These are phyloP conservation scores for Phytopythium cucurbitacearum DNA, from an alignment of 352 stramenopile species.

Conservation along the genomic window DNA sequence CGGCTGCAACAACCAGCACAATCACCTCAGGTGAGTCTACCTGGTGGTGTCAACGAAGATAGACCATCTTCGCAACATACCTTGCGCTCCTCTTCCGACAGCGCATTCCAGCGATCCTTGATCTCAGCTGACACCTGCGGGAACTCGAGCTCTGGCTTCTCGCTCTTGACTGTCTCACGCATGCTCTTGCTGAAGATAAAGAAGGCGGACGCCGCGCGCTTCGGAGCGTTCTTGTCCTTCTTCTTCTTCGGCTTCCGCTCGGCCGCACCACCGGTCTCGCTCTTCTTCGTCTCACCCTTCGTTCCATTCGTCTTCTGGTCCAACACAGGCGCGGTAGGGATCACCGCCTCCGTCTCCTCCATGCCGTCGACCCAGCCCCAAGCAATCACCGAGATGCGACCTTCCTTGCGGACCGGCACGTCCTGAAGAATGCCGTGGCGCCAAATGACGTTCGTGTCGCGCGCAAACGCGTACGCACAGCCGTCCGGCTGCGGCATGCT, in stretches of 20 bases:
- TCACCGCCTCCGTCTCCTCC: conserved; percentile 17
- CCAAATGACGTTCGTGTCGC: conserved; percentile 94
- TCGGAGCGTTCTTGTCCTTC: conserved; percentile 90
- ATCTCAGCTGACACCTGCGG: conserved; percentile 84
- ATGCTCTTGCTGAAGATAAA: conserved; percentile 91
- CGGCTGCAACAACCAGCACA: conserved; percentile 27
- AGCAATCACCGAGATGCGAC: conserved; percentile 92
- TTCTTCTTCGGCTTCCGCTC: conserved; percentile 82
- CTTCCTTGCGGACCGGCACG: conserved; percentile 80
- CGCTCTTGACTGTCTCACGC: conserved; percentile 81
- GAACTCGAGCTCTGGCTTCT: conserved; percentile 83
- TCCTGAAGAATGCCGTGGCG: conserved; percentile 90
- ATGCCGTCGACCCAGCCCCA: conserved; percentile 89
- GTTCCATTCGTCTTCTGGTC: conserved; percentile 4
- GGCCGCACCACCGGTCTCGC: conserved; percentile 30
- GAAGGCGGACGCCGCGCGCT: conserved; percentile 85
- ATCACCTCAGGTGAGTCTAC: background rate
- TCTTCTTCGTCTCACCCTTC: conserved; percentile 36
- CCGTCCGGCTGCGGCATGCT: conserved; percentile 93
- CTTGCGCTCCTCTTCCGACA: conserved; percentile 53
- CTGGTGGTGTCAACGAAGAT: conserved; percentile 2
- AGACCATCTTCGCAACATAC: conserved; percentile 12
- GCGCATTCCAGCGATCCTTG: conserved; percentile 75
- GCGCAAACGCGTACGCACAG: conserved; percentile 90
- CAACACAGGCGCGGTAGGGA: conserved; percentile 5